These are phyloP conservation scores for Neonectria sp. DNA, from an alignment of 2,329 filamentous ascomycete species.

Conservation along the genomic window DNA sequence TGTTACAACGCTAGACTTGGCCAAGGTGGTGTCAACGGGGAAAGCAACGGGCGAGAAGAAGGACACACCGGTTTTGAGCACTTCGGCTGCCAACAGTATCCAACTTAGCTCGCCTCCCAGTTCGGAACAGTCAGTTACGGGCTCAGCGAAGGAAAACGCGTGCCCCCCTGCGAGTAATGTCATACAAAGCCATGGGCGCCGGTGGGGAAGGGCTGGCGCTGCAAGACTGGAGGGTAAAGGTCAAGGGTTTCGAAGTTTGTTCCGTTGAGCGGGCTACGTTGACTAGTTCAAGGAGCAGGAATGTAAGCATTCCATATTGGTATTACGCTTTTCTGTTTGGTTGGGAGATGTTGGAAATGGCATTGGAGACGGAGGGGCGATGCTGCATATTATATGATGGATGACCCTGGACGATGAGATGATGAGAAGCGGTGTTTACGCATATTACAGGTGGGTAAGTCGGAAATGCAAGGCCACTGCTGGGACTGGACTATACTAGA, in stretches of 20 bases:
- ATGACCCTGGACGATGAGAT: neutral
- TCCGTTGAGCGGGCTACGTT: slow-evolving; percentile 51
- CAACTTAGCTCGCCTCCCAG: slow-evolving; percentile 19
- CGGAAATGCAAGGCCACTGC: neutral
- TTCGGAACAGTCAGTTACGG: slow-evolving; percentile 20
- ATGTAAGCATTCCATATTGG: neutral
- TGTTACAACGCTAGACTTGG: slow-evolving; percentile 23
- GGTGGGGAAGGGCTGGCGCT: slow-evolving; percentile 55
- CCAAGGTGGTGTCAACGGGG: slow-evolving; percentile 15
- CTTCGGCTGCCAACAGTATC: slow-evolving; percentile 29
- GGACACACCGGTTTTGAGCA: slow-evolving; percentile 7
- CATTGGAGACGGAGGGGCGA: neutral
- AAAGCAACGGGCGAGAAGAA: neutral
- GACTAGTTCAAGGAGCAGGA: neutral
- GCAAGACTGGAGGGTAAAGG: slow-evolving; percentile 57
- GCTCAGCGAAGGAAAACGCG: slow-evolving; percentile 34
- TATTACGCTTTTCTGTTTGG: neutral
- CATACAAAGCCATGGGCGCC: slow-evolving; percentile 48
- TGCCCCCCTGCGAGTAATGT: neutral
- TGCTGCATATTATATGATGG: neutral
- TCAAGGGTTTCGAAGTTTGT: slow-evolving; percentile 60
- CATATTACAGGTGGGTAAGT: neutral
- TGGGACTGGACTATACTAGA: neutral
- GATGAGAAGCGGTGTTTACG: neutral
- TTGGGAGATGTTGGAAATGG: neutral